Percentiles rank a stretch among this genome's conserved stretches.
Conservation (phyloP, 331 rosid species). For the Quercus tomentella region DNA sequence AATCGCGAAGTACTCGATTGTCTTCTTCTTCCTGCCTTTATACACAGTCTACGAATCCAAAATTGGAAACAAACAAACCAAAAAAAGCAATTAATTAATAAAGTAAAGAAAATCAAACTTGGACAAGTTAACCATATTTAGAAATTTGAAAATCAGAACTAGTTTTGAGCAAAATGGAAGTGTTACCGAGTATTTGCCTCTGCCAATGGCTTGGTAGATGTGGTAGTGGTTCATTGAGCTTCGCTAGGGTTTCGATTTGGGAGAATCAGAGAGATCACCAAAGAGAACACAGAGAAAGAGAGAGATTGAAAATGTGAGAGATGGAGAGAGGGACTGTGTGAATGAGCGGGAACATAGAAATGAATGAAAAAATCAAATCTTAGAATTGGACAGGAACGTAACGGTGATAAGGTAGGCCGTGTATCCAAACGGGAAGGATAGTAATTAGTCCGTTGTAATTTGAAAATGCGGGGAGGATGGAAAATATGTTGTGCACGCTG, state of each 20-base stretch:
- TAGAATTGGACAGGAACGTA: not conserved
- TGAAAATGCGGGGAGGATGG: no score
- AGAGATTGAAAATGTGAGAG: not conserved
- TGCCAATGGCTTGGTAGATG: conserved; percentile 84
- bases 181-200: conserved; percentile 72
- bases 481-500: no score
- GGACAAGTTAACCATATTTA: not conserved
- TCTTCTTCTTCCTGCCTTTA: conserved; percentile 98
- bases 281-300: not conserved
- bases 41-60: conserved; percentile 64
- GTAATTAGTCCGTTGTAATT: not conserved
- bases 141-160: not conserved
- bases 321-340: not conserved
- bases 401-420: not conserved
- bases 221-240: conserved; percentile 60
- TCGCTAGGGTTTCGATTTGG: conserved; percentile 33
- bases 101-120: not conserved
- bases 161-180: not conserved
- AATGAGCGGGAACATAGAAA: conserved; percentile 33
- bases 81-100: not conserved
- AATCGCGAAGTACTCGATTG: conserved; percentile 90
- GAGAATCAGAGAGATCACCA: not conserved
- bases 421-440: not conserved
- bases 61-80: not conserved
- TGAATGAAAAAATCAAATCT: not conserved